Conservation (phyloP, 164 flowering plant species). For the Macadamia tetraphylla region DNA sequence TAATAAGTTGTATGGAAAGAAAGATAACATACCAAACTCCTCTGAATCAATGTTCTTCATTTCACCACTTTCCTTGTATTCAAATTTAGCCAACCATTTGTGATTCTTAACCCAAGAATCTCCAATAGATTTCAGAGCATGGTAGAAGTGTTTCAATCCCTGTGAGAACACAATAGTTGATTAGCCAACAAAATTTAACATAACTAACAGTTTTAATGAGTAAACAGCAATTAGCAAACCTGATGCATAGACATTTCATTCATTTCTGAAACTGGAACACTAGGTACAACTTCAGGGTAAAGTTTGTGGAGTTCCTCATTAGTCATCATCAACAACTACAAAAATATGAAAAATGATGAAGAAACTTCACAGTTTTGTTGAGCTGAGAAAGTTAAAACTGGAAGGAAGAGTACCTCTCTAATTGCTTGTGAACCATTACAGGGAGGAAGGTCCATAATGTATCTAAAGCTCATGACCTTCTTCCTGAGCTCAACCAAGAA, state of each 20-base stretch:
- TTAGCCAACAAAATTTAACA: background rate
- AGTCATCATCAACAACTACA: constrained; percentile 53
- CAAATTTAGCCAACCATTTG: constrained; percentile 34
- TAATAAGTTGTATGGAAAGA: background rate
- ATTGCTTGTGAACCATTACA: constrained; percentile 33
- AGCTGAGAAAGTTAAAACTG: background rate
- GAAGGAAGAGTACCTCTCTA: constrained; percentile 34
- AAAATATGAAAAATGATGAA: constrained; percentile 2
- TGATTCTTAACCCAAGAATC: constrained; percentile 44
- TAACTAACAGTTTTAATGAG: background rate
- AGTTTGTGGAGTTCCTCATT: constrained; percentile 50
- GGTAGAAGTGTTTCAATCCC: constrained; percentile 41
- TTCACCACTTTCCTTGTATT: constrained; percentile 16
- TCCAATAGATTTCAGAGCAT: constrained; percentile 49
- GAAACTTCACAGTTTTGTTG: background rate
- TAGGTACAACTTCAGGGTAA: constrained; percentile 44
- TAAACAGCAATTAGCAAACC: constrained; percentile 26
- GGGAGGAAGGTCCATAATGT: constrained; percentile 62
- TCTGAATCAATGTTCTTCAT: constrained; percentile 31
- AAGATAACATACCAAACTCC: constrained; percentile 42
- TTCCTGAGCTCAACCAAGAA: constrained; percentile 47
- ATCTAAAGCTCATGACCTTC: constrained; percentile 58
- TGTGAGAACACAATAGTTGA: constrained; percentile 8
- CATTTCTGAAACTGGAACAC: constrained; percentile 23
- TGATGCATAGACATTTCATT: constrained; percentile 36